Evolutionary conservation across 140 eudicot species (phyloP).

Genomic region (Stevia rebaudiana): DNA sequence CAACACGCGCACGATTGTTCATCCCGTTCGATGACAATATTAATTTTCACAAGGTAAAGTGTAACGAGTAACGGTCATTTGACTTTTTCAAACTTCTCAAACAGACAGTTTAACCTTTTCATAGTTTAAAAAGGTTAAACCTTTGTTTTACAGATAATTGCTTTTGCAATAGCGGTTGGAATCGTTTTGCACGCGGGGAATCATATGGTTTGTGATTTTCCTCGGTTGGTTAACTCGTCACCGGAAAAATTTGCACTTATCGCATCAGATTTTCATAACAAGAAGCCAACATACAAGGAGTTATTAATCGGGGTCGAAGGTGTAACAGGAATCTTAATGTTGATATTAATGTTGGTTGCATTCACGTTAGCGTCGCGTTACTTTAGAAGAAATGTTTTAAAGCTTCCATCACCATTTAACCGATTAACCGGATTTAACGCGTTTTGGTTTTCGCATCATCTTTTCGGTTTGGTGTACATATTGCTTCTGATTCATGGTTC

Average conservation of each 20-base stretch:
- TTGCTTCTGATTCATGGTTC: slow-evolving; percentile 77
- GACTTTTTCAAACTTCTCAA: too few species aligned
- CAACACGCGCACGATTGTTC: slow-evolving; percentile 69
- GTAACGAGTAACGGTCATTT: too few species aligned
- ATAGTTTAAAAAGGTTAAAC: too few species aligned
- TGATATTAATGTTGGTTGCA: slow-evolving; percentile 57
- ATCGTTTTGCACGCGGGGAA: slow-evolving; percentile 65
- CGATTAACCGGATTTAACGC: slow-evolving; percentile 92
- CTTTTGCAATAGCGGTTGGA: slow-evolving; percentile 71
- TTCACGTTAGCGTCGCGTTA: slow-evolving; percentile 76
- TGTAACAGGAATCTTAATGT: slow-evolving; percentile 77
- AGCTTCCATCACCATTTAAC: slow-evolving; percentile 79
- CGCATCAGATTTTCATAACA: slow-evolving; percentile 65
- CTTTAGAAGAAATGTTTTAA: slow-evolving; percentile 58
- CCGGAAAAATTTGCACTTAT: slow-evolving; percentile 60
- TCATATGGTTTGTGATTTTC: slow-evolving; percentile 87
- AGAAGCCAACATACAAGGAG: slow-evolving; percentile 54
- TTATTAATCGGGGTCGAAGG: slow-evolving; percentile 62
- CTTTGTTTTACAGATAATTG: slow-evolving; percentile 60
- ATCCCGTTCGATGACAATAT: slow-evolving; percentile 87
- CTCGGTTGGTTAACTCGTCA: slow-evolving; percentile 63
- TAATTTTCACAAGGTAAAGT: slow-evolving; percentile 72
- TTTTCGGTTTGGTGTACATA: slow-evolving; percentile 70
- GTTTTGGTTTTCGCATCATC: slow-evolving; percentile 97
- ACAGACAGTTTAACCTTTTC: too few species aligned